Evolutionary conservation across 768 basidiomycete species (phyloP).

Genomic region (Mycena venus): DNA sequence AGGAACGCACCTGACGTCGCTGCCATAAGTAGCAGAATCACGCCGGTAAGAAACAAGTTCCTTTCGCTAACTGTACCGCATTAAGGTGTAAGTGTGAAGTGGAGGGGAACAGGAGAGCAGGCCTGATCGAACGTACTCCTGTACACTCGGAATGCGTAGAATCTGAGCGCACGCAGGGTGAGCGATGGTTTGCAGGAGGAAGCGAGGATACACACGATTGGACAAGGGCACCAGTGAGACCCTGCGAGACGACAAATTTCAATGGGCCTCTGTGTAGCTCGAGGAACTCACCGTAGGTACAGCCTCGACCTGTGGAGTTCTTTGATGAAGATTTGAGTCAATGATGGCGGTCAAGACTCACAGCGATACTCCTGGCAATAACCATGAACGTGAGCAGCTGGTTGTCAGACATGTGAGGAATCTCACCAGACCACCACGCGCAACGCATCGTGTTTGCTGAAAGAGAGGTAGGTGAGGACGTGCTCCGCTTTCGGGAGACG

Average conservation of each 20-base stretch:
- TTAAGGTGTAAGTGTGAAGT: no score
- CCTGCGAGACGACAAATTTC: constrained; percentile 47
- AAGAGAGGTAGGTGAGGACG: background rate
- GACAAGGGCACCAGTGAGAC: constrained; percentile 63
- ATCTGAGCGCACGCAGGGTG: constrained; percentile 43
- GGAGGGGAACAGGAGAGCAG: no score
- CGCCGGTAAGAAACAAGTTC: constrained; percentile 47
- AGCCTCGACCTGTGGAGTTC: constrained; percentile 54
- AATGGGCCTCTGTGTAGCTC: constrained; percentile 16
- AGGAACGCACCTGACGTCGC: constrained; percentile 41
- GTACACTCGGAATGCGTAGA: constrained; percentile 65
- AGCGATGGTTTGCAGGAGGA: background rate
- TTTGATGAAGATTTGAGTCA: background rate
- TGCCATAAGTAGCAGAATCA: constrained; percentile 49
- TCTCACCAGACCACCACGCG: constrained; percentile 28
- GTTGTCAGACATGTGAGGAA: no score
- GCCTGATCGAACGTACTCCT: constrained; percentile 47
- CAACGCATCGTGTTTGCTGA: constrained; percentile 5
- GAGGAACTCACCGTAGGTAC: constrained; percentile 54
- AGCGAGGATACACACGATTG: constrained; percentile 53
- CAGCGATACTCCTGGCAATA: constrained; percentile 52
- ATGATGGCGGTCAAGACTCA: constrained; percentile 35
- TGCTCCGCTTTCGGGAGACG: background rate
- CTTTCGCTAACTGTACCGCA: constrained; percentile 55
- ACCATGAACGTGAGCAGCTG: background rate